Base-by-base conservation (phyloP, 257 asterid species). In the Solanum lignicaule region DNA sequence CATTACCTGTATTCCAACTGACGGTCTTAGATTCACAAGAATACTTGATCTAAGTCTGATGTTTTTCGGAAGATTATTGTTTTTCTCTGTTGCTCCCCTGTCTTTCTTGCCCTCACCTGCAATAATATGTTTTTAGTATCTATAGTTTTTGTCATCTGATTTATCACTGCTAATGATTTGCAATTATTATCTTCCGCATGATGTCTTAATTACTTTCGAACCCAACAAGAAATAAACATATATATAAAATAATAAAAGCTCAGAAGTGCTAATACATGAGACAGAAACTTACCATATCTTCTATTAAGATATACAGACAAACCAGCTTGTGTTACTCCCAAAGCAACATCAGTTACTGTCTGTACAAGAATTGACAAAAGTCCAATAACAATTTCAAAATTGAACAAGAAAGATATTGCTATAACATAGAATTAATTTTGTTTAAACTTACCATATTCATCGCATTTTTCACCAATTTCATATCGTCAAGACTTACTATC, bases 261-360 rank as follows among this genome's bases (percentile, higher is more conserved):
- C 1, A 43, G 14, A 43, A 43, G 48, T 43, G 5, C 48, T 43
- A 43, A 43, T 43, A 43, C 16, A 43, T 43, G 48, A 43, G 48
- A 43, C 52, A 43, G 5, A 43, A 43, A 43, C 52, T 12, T 74
- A 90, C 93, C 91, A 74, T 85, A 91, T 90, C 93, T 87, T 84
- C 92, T 81, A 16, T 87, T 91, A 43, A 87, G 93, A 66, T 88
- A 90, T 11, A 65, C 81, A 62, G 92, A n/a, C n/a, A n/a, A 90
- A 33, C 89, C 93, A 62, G 90, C 93, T 60, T 91, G 92, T 73
- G 90, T 88, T 36, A 91, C 75, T 71, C 89, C 93, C 14, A 88
- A 60, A 9, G 90, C 93, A 6, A 91, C 92, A 76, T 91, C 91
- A 4, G 86, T 90, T 81, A 91, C 76, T 0, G 92, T 90, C 93